These are phyloP conservation scores for Stylosanthes scabra DNA, from an alignment of 331 rosid genomes.

Conservation along the genomic window DNA sequence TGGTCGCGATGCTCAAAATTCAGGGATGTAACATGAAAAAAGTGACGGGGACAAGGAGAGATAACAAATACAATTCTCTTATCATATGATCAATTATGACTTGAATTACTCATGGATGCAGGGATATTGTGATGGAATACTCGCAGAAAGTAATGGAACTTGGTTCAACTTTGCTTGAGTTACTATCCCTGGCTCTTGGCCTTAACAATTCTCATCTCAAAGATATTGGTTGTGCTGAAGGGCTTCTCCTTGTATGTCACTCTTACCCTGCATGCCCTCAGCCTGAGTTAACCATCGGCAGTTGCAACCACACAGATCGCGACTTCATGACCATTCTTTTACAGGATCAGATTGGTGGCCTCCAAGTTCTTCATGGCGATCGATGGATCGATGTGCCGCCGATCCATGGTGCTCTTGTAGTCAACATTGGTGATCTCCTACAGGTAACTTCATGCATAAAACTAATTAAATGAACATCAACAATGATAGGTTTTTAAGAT, in stretches of 20 bases:
- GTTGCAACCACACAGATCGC: constrained; percentile 27
- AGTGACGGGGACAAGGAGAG: no score
- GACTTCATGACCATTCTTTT: constrained; percentile 62
- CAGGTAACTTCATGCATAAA: constrained; percentile 15
- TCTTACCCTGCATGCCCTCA: constrained; percentile 38
- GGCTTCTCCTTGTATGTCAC: constrained; percentile 35
- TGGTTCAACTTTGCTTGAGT: constrained; percentile 7
- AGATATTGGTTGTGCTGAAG: constrained; percentile 32
- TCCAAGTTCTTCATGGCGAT: constrained; percentile 47
- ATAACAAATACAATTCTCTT: no score
- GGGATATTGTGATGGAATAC: constrained; percentile 33
- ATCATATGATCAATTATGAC: neutral
- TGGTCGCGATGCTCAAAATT: no score
- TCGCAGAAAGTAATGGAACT: constrained; percentile 3
- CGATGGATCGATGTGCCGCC: constrained; percentile 32
- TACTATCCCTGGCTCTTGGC: constrained; percentile 37
- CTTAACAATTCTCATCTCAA: constrained; percentile 26
- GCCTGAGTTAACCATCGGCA: constrained; percentile 35
- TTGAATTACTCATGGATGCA: neutral
- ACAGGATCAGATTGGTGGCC: constrained; percentile 68
- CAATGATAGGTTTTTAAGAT: no score
- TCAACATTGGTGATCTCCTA: constrained; percentile 30
- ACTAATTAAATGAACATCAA: neutral
- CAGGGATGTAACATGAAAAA: no score
- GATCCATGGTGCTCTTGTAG: constrained; percentile 26